Evolutionary conservation across 78 protist genomes (phyloP), one percentile per base, ranked within the genome.

Genomic region (Dictyostelium purpureum): DNA sequence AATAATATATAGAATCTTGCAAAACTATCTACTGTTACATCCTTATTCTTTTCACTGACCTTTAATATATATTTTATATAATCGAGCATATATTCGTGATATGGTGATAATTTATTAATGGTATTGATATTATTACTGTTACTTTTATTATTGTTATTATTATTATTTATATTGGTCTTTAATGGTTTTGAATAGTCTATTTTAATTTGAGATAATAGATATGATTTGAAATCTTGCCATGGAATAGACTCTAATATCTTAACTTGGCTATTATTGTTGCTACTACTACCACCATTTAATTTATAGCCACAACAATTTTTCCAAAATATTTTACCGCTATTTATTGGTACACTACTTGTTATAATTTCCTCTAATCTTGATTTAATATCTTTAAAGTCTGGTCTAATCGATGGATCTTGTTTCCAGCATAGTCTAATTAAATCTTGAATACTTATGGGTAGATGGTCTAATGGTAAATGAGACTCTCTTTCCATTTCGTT

Each of bases 391-490:
- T 40, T 40, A 4, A 69, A 69, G 1, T 26, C 16, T n/a, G 76
- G 76, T 40, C 76, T 69, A 42, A 69, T 69, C 6, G 28, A 42
- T 0, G 76, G 76, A 69, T 69, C 52, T n/a, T 69, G 76, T 40
- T 42, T 69, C 52, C 56, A 40, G n/a, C 76, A 69, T 21, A 69
- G 26, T 24, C 76, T 35, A 69, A 69, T 69, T 40, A 69, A 42
- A 69, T 69, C 76, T 42, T 69, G 76, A 40, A 69, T 69, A 42
- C 76, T 51, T n/a, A 40, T 35, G 35, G 76, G 76, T 42, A 69
- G 40, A 35, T 42, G 56, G 2, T 69, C 52, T n/a, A 69, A 42
- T 38, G 76, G 26, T 69, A 69, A 69, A 69, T 69, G 52, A n/a
- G 47, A 40, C n/a, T 69, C 76, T 69, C 76, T 69, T 40, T 69